Evolutionary conservation across 768 basidiomycete genomes (phyloP).

Genomic region (Cyclocybe cylindracea): DNA sequence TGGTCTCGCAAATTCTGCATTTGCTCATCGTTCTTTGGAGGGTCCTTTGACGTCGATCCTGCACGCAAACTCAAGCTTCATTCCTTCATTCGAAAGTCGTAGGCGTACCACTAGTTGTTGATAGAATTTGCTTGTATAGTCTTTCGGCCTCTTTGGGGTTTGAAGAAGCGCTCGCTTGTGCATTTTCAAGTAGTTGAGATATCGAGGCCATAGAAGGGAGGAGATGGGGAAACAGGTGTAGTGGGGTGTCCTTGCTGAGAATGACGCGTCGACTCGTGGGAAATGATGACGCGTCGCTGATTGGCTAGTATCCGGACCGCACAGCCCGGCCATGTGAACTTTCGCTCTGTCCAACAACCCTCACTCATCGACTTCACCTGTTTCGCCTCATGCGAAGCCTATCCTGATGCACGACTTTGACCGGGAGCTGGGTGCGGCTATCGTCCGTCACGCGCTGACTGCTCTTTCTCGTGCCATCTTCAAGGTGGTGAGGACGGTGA

Average conservation of each 20-base stretch:
- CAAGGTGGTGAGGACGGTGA: too few species aligned
- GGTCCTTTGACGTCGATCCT: slow-evolving; percentile 32
- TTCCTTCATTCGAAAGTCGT: background rate
- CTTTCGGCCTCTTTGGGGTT: slow-evolving; percentile 66
- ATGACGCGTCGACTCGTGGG: too few species aligned
- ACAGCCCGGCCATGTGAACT: too few species aligned
- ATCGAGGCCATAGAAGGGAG: slow-evolving; percentile 8
- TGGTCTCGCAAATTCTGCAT: slow-evolving; percentile 74
- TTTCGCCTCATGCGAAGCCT: too few species aligned
- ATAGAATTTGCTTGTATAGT: slow-evolving; percentile 74
- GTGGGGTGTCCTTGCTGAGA: slow-evolving; percentile 10
- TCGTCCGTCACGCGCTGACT: too few species aligned
- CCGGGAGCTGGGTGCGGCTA: too few species aligned
- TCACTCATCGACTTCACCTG: too few species aligned
- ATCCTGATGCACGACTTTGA: too few species aligned
- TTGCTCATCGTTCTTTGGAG: slow-evolving; percentile 36
- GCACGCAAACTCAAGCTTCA: background rate
- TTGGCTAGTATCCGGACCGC: too few species aligned
- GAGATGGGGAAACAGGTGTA: slow-evolving; percentile 29
- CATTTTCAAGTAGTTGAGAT: background rate
- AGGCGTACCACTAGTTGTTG: slow-evolving; percentile 34
- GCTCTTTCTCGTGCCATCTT: too few species aligned
- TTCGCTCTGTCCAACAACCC: too few species aligned
- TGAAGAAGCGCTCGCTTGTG: slow-evolving; percentile 25
- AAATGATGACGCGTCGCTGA: too few species aligned